phyloP scores from a whole-genome alignment of 768 basidiomycete genomes.

The Phylloporus sp. region DNA sequence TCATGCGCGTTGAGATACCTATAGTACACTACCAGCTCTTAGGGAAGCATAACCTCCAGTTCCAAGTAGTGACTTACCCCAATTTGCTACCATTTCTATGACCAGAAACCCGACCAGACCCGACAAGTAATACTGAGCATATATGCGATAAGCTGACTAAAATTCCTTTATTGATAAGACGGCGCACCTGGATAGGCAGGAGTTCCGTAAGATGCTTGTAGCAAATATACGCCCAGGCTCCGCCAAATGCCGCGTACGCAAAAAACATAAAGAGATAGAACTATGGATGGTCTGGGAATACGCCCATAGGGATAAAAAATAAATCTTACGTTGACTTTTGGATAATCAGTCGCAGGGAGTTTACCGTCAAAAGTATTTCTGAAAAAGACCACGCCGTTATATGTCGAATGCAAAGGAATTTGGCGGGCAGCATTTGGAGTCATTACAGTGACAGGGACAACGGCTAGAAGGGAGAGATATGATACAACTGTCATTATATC shows the following conservation, averaged over 20 bases:
- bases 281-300: conserved; percentile 34
- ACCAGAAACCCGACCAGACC: conserved; percentile 81
- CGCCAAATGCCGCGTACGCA: conserved; percentile 65
- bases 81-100: conserved; percentile 92
- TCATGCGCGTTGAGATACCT: conserved; percentile 90
- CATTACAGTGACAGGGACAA: conserved; percentile 86
- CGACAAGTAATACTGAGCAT: conserved; percentile 79
- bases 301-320: background rate
- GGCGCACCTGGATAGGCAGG: conserved; percentile 77
- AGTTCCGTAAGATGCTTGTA: conserved; percentile 78
- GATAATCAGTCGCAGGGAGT: conserved; percentile 91
- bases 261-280: conserved; percentile 87
- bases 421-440: conserved; percentile 32
- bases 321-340: conserved; percentile 86
- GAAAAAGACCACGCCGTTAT: conserved; percentile 79
- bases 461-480: conserved; percentile 44
- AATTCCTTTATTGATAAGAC: background rate
- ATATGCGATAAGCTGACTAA: conserved; percentile 1
- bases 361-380: conserved; percentile 84
- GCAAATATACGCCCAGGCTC: conserved; percentile 80
- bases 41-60: conserved; percentile 2
- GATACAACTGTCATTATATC: background rate
- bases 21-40: conserved; percentile 66
- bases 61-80: conserved; percentile 48
- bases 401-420: conserved; percentile 67